These are phyloP conservation scores for Balansia obtecta DNA, from an alignment of 2,329 filamentous ascomycete genomes.

Conservation along the genomic window DNA sequence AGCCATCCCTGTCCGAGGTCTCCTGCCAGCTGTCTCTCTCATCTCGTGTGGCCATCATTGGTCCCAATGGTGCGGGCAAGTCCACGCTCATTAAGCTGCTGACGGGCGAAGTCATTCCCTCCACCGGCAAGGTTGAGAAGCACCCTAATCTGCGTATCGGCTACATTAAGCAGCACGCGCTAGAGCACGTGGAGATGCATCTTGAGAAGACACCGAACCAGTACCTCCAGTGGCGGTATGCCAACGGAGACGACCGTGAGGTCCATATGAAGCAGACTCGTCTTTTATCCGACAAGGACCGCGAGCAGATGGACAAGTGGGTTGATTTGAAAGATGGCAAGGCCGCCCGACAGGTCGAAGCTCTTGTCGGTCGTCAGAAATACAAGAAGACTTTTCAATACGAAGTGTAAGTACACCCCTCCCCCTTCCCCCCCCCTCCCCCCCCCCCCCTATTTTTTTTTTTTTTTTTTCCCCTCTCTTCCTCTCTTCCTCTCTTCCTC, in stretches of 20 bases:
- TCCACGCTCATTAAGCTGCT: constrained; percentile 96
- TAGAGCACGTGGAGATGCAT: constrained; percentile 99
- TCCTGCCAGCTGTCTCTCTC: constrained; percentile 82
- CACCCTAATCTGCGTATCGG: constrained; percentile 97
- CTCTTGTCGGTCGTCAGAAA: constrained; percentile 91
- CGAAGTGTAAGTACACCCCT: constrained; percentile 71
- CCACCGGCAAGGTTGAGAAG: constrained; percentile 82
- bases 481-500: background rate
- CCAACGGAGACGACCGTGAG: constrained; percentile 92
- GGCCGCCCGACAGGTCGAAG: constrained; percentile 65
- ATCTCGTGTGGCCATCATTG: constrained; percentile 90
- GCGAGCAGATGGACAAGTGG: constrained; percentile 80
- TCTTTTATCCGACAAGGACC: constrained; percentile 72
- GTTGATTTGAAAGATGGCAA: constrained; percentile 78
- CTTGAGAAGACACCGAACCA: constrained; percentile 98
- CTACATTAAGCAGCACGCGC: constrained; percentile 98
- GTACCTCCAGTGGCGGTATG: constrained; percentile 97
- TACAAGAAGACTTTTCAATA: constrained; percentile 99
- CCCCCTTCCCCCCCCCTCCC: too few relatives aligned
- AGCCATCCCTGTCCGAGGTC: constrained; percentile 78
- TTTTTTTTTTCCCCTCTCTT: too few relatives aligned
- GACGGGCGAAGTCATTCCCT: constrained; percentile 82
- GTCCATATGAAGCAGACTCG: constrained; percentile 97
- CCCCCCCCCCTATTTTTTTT: background rate
- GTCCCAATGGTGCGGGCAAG: constrained; percentile 95